phyloP scores from a whole-genome alignment of 2,329 filamentous ascomycete genomes.

The Pseudogymnoascus sp. region DNA sequence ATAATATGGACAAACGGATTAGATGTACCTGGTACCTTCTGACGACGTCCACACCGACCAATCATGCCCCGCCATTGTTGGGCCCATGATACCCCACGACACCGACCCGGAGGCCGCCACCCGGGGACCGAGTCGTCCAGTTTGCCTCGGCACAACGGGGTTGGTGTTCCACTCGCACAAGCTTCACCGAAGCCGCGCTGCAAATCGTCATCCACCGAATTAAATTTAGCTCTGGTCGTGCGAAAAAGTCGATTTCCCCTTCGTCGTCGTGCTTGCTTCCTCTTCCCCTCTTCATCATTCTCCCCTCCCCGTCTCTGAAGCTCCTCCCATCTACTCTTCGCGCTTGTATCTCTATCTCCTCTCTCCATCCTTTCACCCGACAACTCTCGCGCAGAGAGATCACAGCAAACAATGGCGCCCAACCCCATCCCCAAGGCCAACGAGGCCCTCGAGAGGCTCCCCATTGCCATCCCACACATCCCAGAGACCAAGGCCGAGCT shows the following conservation, averaged over 20 bases:
- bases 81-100: background rate
- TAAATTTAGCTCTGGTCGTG: constrained; percentile 7
- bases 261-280: background rate
- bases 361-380: background rate
- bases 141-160: constrained; percentile 5
- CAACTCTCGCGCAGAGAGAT: constrained; percentile 1
- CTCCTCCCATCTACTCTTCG: background rate
- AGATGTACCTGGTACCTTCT: background rate
- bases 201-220: background rate
- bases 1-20: background rate
- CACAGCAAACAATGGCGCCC: background rate
- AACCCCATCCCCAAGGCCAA: constrained; percentile 1
- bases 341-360: background rate
- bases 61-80: background rate
- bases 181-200: constrained; percentile 6
- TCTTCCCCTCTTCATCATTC: background rate
- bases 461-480: constrained; percentile 22
- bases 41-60: background rate
- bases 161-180: constrained; percentile 7
- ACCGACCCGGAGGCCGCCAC: background rate
- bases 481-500: constrained; percentile 28
- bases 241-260: background rate
- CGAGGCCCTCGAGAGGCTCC: constrained; percentile 3
- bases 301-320: background rate
- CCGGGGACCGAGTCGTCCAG: background rate